A percentile compares a stretch with the other conserved stretches of the same genome.
These are phyloP conservation scores for Amesomyces nigricolor DNA, from an alignment of 2,329 filamentous ascomycete species.

Conservation along the genomic window DNA sequence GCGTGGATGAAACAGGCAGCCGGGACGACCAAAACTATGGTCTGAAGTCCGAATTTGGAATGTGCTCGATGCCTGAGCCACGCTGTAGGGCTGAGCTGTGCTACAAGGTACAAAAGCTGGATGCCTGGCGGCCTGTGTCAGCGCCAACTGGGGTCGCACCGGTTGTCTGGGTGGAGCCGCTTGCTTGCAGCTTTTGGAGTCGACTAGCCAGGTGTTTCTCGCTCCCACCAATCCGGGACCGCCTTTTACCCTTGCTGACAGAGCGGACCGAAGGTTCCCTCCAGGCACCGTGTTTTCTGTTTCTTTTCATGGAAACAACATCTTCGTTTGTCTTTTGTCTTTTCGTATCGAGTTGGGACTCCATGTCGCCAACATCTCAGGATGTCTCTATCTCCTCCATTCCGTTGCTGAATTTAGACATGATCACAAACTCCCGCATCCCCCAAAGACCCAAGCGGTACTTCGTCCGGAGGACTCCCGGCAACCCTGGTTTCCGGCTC, in stretches of 20 bases:
- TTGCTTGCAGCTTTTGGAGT: conserved; percentile 11
- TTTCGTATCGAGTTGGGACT: background rate
- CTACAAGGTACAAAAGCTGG: conserved; percentile 7
- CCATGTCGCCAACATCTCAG: background rate
- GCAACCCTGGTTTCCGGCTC: conserved; percentile 10
- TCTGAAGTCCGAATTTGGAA: conserved; percentile 8
- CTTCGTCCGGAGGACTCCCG: background rate
- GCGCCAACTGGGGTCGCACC: conserved; percentile 13
- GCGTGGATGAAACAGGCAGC: conserved; percentile 8
- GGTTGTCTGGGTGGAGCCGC: conserved; percentile 12
- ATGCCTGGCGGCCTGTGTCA: conserved; percentile 21
- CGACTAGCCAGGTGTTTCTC: background rate
- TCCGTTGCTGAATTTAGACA: conserved; percentile 12
- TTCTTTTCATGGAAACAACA: conserved; percentile 2
- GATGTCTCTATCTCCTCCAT: background rate
- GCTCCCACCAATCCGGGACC: conserved; percentile 9
- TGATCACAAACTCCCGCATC: conserved; percentile 4
- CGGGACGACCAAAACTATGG: background rate
- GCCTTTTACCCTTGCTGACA: conserved; percentile 12
- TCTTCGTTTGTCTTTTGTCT: background rate
- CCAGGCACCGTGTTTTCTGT: conserved; percentile 12
- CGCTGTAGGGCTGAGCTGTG: conserved; percentile 19
- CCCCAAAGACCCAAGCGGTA: background rate
- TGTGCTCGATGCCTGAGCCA: background rate
- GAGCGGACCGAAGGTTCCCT: background rate